Evolutionary conservation across 768 basidiomycete species (phyloP), one percentile per base, ranked within the genome.

Genomic region (Tulasnella sp.): DNA sequence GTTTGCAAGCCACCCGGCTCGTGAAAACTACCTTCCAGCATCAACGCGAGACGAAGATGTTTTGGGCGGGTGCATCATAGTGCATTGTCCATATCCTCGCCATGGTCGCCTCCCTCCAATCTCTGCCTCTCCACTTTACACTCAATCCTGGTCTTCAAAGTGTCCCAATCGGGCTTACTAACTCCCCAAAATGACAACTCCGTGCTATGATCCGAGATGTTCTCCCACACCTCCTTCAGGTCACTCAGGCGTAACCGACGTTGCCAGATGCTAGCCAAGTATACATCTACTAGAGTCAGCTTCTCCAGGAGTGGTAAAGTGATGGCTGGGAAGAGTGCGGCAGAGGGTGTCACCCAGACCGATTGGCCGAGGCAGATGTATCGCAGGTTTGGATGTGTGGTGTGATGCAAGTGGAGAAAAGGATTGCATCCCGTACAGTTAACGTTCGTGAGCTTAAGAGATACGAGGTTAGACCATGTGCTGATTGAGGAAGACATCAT

Each of bases 231-330:
- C 15, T 62, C 65, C 67, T 79, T 77, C 11, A 81, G 64, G 63
- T 81, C 78, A 11, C 73, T 72, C 41, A 75, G 69, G 15, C 80
- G 73, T 27, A 82, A 60, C 30, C 81, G 72, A 1, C 71, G 70
- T 43, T 79, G 81, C 81, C 81, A 82, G 25, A 83, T 82, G 59
- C 80, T 80, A 48, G 72, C 76, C 10, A 68, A 67, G 64, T 81
- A 82, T 21, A 73, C 74, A 60, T 82, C 81, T 57, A 68, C 63
- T 22, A 80, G 68, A 29, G 53, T 60, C 11, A 53, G 43, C 27
- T 60, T 49, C 57, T 64, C 62, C 15, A 54, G 62, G 25, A 54
- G 65, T 4, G 65, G 66, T 38, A 69, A 66, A 60, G 65, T 69
- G 22, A 75, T 65, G 60, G 75, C 66, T 11, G 53, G 11, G n/a